A percentile compares a stretch with the other conserved stretches of the same genome.
These are phyloP conservation scores for Galerina sulciceps DNA, from an alignment of 768 basidiomycete species.

Conservation along the genomic window DNA sequence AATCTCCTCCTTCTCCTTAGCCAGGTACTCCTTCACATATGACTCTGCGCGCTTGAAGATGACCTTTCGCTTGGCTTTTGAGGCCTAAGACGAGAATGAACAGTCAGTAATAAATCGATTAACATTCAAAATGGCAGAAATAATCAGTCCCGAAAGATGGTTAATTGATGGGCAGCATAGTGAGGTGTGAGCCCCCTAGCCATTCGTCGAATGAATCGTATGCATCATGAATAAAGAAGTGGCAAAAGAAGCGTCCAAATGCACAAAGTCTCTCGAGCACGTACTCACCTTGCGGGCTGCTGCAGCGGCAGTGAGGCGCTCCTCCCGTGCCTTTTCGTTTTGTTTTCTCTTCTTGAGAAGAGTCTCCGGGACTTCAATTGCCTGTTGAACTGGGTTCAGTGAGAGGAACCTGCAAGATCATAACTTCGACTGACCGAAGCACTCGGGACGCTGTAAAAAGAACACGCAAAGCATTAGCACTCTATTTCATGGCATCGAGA, in stretches of 20 bases:
- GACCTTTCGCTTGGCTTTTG: constrained; percentile 92
- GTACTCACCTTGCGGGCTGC: constrained; percentile 87
- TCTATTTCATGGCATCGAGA: constrained; percentile 2
- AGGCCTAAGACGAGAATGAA: constrained; percentile 53
- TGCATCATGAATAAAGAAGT: constrained; percentile 68
- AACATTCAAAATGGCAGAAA: constrained; percentile 17
- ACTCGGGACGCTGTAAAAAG: constrained; percentile 50
- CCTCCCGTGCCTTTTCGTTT: constrained; percentile 95
- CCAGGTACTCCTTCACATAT: constrained; percentile 95
- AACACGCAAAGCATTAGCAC: constrained; percentile 5
- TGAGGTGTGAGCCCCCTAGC: constrained; percentile 67
- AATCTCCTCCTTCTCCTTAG: constrained; percentile 95
- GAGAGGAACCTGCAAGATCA: constrained; percentile 17
- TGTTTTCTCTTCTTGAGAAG: constrained; percentile 99
- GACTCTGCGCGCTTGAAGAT: constrained; percentile 99
- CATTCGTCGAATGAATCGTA: constrained; percentile 73
- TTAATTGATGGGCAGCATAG: constrained; percentile 85
- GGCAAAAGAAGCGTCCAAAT: constrained; percentile 24
- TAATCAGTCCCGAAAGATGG: constrained; percentile 93
- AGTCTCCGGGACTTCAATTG: constrained; percentile 98
- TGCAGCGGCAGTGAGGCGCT: constrained; percentile 80
- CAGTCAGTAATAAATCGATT: constrained; percentile 7
- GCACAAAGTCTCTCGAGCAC: constrained; percentile 9
- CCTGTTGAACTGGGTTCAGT: constrained; percentile 46
- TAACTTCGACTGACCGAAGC: constrained; percentile 52